Percentiles rank a stretch among this genome's conserved stretches.
Evolutionary conservation across 1,284 basidiomycete species (phyloP).

Genomic region (Ceratobasidium sp.): DNA sequence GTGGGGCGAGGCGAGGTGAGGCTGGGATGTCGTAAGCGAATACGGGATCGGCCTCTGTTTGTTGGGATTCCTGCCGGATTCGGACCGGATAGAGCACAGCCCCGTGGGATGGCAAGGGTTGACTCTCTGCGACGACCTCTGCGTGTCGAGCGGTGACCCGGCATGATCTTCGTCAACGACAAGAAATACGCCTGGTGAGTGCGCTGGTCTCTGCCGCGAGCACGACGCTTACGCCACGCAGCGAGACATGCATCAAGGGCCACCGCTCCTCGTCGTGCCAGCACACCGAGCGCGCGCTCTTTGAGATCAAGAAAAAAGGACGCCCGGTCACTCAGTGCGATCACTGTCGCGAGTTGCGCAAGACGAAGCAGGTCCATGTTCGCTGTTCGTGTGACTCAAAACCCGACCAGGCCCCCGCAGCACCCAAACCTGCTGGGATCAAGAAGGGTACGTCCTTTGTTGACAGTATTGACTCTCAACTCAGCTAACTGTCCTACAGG

Average conservation of each 20-base stretch:
- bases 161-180: slow-evolving; percentile 75
- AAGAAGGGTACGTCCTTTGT: slow-evolving; percentile 67
- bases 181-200: slow-evolving; percentile 84
- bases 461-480: slow-evolving; percentile 7
- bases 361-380: slow-evolving; percentile 77
- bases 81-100: slow-evolving; percentile 28
- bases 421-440: slow-evolving; percentile 54
- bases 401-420: slow-evolving; percentile 53
- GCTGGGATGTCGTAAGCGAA: not conserved
- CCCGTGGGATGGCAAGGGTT: slow-evolving; percentile 30
- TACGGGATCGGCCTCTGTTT: slow-evolving; percentile 15
- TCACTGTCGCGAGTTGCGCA: slow-evolving; percentile 78
- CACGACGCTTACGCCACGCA: slow-evolving; percentile 50
- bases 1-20: slow-evolving; percentile 28
- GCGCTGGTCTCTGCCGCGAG: slow-evolving; percentile 1
- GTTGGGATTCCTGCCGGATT: slow-evolving; percentile 24
- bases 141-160: slow-evolving; percentile 1
- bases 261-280: slow-evolving; percentile 81
- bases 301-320: slow-evolving; percentile 84
- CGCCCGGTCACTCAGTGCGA: slow-evolving; percentile 83
- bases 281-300: slow-evolving; percentile 78
- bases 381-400: slow-evolving; percentile 67
- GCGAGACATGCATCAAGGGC: slow-evolving; percentile 85
- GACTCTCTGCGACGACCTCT: slow-evolving; percentile 25
- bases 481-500: slow-evolving; percentile 42